Conservation (phyloP, 441 rosid species). For the Gossypium schwendimanii region DNA sequence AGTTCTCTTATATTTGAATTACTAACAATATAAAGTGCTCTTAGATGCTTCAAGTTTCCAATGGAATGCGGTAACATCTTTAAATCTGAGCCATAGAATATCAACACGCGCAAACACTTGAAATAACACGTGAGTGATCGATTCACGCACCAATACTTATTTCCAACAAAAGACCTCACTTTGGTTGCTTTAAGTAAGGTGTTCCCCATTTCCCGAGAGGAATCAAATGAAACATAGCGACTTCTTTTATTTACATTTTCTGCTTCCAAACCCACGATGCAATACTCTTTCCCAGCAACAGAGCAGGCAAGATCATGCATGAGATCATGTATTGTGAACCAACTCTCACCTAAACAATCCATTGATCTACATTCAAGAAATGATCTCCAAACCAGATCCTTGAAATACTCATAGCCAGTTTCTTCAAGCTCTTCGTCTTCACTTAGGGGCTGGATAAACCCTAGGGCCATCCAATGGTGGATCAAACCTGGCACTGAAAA, state of each 20-base stretch:
- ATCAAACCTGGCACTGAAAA: background rate
- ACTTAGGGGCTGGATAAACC: constrained; percentile 7
- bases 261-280: background rate
- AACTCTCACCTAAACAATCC: background rate
- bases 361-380: constrained; percentile 14
- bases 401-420: background rate
- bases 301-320: constrained; percentile 26
- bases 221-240: background rate
- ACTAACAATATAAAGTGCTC: no score
- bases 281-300: background rate
- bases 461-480: constrained; percentile 22
- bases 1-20: no score
- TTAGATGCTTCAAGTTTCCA: no score
- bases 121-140: no score
- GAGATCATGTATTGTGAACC: constrained; percentile 21
- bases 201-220: background rate
- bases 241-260: background rate
- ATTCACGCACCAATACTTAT: no score
- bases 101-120: background rate
- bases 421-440: background rate
- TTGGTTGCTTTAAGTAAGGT: background rate
- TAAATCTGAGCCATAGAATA: background rate
- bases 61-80: no score
- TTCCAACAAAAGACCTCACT: background rate
- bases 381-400: constrained; percentile 3